These are phyloP conservation scores for Vitellaria paradoxa DNA, from an alignment of 179 eudicot genomes.

Conservation along the genomic window DNA sequence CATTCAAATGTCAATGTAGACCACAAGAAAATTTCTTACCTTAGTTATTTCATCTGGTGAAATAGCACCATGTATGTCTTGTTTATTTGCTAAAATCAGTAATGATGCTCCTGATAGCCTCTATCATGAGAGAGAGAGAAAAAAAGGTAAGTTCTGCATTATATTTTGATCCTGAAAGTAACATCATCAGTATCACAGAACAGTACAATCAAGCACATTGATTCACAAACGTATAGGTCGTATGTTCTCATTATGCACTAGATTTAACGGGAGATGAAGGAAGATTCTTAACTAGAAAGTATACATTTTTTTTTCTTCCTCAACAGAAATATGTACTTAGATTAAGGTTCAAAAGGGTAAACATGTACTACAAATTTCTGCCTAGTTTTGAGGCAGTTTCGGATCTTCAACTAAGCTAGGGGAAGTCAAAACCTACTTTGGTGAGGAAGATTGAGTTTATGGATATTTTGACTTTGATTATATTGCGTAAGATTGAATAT, in stretches of 20 bases:
- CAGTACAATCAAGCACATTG: background rate
- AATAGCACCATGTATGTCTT: constrained; percentile 94
- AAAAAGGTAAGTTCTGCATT: background rate
- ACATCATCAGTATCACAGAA: background rate
- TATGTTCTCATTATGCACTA: background rate
- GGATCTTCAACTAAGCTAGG: too few relatives aligned
- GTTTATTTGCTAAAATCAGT: constrained; percentile 90
- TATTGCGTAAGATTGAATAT: too few relatives aligned
- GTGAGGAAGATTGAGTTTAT: too few relatives aligned
- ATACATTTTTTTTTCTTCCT: too few relatives aligned
- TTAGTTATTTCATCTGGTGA: constrained; percentile 81
- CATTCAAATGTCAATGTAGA: background rate
- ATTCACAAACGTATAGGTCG: background rate
- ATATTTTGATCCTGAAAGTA: background rate
- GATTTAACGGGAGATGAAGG: background rate
- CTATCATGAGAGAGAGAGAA: constrained; percentile 34
- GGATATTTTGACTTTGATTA: too few relatives aligned
- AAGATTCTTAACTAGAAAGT: background rate
- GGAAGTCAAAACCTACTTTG: too few relatives aligned
- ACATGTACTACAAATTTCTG: background rate
- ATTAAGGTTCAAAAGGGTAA: background rate
- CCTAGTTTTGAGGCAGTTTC: background rate
- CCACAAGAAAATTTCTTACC: constrained; percentile 35
- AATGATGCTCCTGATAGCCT: constrained; percentile 90
- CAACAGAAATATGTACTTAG: background rate